Evolutionary conservation across 2,329 filamentous ascomycete species (phyloP), one percentile per base, ranked within the genome.

Genomic region (Teratosphaeria epicoccoides): DNA sequence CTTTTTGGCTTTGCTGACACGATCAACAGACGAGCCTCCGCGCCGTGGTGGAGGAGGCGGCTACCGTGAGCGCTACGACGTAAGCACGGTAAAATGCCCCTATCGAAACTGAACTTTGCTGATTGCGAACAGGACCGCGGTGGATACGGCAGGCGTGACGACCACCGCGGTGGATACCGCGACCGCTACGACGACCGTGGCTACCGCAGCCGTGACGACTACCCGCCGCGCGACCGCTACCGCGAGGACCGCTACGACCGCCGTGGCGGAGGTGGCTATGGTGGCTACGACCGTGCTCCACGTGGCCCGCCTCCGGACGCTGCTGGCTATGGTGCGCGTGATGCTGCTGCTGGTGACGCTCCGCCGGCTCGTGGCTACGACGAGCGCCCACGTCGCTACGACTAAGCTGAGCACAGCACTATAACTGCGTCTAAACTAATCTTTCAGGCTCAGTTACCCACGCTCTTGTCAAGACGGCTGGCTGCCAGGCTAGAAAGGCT

Each of bases 151-250:
- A 73, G 74, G 60, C 72, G 73, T 52, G 74, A 76, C 60, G 73
- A 76, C 52, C 68, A 68, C 51, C 71, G 73, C 64, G 70, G 74
- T 55, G 61, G 63, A 29, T 74, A 73, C 59, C 61, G 74, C 51
- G 75, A 83, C 52, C 81, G 83, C 60, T 79, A 80, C 61, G 83
- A 85, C 56, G 81, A 84, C 54, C 79, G 83, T 63, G 79, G 81
- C 57, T 77, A 78, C 54, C 71, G 82, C 46, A 79, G 81, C 53
- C 78, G 78, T 56, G 76, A 80, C 56, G 74, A 75, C 49, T 72
- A 74, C 52, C 67, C 46, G 64, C 68, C 53, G 69, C 72, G 62
- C 68, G 57, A 58, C 46, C 54, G 56, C 43, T 56, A 57, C 51
- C 52, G 57, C 28, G 57, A 55, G 29, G 58, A 58, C 50, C 54